Conservation (phyloP, 2,329 filamentous ascomycete genomes). For the Alternaria arbusti region DNA sequence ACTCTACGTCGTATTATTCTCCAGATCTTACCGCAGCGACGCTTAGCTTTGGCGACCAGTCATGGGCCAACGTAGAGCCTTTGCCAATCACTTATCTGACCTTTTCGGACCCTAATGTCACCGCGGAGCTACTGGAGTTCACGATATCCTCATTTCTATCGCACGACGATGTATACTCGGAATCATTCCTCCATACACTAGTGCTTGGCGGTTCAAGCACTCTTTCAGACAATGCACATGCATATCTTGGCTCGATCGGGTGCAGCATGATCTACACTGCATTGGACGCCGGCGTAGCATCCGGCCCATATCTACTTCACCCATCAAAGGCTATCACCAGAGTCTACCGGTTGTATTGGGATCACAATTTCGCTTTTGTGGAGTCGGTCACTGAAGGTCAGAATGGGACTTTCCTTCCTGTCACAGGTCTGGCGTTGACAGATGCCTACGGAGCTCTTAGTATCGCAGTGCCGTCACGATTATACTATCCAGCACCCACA, state of each 20-base stretch:
- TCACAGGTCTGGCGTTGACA: constrained; percentile 12
- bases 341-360: constrained; percentile 19
- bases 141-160: not conserved
- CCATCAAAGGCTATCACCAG: constrained; percentile 12
- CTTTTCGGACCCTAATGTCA: not conserved
- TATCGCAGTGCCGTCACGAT: constrained; percentile 21
- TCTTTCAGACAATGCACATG: not conserved
- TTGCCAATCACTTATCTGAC: constrained; percentile 1
- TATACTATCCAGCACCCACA: constrained; percentile 10
- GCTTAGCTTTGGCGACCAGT: not conserved
- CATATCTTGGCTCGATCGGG: constrained; percentile 4
- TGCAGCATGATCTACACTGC: constrained; percentile 6
- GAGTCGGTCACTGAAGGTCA: constrained; percentile 16
- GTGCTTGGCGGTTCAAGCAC: constrained; percentile 6
- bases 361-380: constrained; percentile 13
- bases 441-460: constrained; percentile 15
- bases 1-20: constrained; percentile 8
- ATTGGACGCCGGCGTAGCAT: not conserved
- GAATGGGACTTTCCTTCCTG: constrained; percentile 16
- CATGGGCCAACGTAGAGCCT: not conserved
- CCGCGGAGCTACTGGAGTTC: not conserved
- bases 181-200: constrained; percentile 8
- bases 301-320: constrained; percentile 14
- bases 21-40: constrained; percentile 1
- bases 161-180: constrained; percentile 13